These are phyloP conservation scores for Heritiera fomes DNA, from an alignment of 345 rosid genomes.

Conservation along the genomic window DNA sequence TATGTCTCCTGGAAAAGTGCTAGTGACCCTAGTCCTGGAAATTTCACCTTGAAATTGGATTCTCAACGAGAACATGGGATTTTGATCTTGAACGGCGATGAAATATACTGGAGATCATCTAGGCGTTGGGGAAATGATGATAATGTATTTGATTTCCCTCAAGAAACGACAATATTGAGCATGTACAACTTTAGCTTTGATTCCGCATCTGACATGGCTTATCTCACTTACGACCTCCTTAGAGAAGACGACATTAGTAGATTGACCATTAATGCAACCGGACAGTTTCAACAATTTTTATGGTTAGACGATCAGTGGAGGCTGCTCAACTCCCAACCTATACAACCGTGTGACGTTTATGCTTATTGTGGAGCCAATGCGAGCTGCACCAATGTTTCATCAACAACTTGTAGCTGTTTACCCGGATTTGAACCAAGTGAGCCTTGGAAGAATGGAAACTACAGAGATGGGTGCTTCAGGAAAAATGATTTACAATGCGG, in stretches of 20 bases:
- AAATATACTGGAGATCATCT: neutral
- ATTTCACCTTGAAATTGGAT: constrained; percentile 23
- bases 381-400: constrained; percentile 43
- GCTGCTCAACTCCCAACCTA: constrained; percentile 65
- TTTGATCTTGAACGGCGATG: neutral
- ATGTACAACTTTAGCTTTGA: constrained; percentile 52
- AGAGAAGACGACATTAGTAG: constrained; percentile 24
- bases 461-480: constrained; percentile 62
- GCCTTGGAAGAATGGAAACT: constrained; percentile 51
- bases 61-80: neutral
- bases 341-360: constrained; percentile 61
- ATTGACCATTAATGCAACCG: constrained; percentile 52
- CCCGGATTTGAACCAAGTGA: constrained; percentile 42
- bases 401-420: constrained; percentile 51
- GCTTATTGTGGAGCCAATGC: constrained; percentile 70
- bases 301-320: constrained; percentile 56
- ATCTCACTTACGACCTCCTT: constrained; percentile 51
- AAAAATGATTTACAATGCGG: constrained; percentile 47
- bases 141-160: neutral
- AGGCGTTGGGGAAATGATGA: neutral
- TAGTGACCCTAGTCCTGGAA: constrained; percentile 13
- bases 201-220: constrained; percentile 37
- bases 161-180: neutral
- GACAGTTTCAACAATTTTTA: constrained; percentile 49
- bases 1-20: constrained; percentile 14